Conservation (phyloP, 106 monocot species). For the Dendrobium huoshanense region DNA sequence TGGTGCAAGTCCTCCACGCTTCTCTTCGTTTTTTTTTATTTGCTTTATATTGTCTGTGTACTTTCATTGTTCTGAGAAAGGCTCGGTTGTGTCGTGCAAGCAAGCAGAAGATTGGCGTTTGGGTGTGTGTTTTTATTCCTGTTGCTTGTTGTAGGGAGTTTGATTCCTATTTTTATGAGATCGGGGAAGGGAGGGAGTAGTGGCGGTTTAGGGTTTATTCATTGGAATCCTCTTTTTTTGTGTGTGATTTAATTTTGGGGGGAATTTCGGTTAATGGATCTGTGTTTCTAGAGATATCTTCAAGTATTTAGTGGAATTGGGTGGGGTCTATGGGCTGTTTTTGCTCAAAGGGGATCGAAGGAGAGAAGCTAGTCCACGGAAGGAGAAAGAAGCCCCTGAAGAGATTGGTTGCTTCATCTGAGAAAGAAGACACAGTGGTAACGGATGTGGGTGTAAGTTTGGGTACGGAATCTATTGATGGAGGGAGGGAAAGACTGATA, state of each 20-base stretch:
- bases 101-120: not conserved
- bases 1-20: not conserved
- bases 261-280: conserved; percentile 1
- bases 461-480: conserved; percentile 12
- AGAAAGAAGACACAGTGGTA: conserved; percentile 8
- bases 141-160: not conserved
- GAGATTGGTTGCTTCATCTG: conserved; percentile 28
- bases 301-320: not conserved
- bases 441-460: conserved; percentile 3
- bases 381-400: conserved; percentile 20
- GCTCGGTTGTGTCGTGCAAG: not conserved
- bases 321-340: conserved; percentile 44
- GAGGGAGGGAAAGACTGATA: conserved; percentile 19
- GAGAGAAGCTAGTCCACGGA: not conserved
- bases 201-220: not conserved
- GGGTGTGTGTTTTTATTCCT: not conserved
- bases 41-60: not conserved
- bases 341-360: conserved; percentile 27
- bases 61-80: not conserved
- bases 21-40: not conserved
- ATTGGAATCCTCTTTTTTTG: not conserved
- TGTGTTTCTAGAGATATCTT: not conserved
- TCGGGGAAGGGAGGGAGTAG: not conserved
- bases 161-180: not conserved
- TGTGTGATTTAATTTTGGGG: not conserved